phyloP scores from a whole-genome alignment of 2,329 filamentous ascomycete species.

The Magnaporthiopsis incrustans region DNA sequence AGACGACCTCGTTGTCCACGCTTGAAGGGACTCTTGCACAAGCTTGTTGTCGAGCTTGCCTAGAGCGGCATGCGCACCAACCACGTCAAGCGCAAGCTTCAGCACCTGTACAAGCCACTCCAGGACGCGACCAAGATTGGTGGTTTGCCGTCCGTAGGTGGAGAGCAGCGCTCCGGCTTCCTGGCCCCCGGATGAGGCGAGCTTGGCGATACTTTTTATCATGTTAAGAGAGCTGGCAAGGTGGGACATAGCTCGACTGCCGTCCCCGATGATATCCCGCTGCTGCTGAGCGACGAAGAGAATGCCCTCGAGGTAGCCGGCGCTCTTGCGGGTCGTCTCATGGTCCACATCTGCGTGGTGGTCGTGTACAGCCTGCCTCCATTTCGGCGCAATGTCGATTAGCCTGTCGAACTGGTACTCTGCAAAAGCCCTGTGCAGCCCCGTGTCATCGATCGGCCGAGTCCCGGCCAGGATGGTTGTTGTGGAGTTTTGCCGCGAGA shows the following conservation, averaged over 20 bases:
- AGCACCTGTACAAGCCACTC: conserved; percentile 66
- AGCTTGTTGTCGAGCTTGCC: conserved; percentile 41
- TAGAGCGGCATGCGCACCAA: conserved; percentile 60
- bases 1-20: conserved; percentile 41
- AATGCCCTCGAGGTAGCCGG: conserved; percentile 81
- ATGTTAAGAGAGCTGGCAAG: neutral
- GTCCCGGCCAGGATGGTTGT: conserved; percentile 54
- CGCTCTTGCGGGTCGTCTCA: conserved; percentile 69
- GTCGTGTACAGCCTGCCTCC: conserved; percentile 58
- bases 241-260: neutral
- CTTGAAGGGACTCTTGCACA: conserved; percentile 36
- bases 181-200: conserved; percentile 2
- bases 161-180: neutral
- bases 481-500: conserved; percentile 66
- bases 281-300: conserved; percentile 59
- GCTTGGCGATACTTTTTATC: conserved; percentile 9
- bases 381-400: conserved; percentile 62
- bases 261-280: conserved; percentile 37
- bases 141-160: conserved; percentile 6
- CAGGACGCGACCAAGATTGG: conserved; percentile 23
- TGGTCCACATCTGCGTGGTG: conserved; percentile 80
- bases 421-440: conserved; percentile 27
- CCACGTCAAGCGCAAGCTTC: conserved; percentile 50
- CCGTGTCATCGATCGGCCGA: conserved; percentile 25
- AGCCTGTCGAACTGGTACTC: conserved; percentile 75